Evolutionary conservation across 176 grass and related monocot genomes (phyloP).

Genomic region (Rhynchospora breviuscula): DNA sequence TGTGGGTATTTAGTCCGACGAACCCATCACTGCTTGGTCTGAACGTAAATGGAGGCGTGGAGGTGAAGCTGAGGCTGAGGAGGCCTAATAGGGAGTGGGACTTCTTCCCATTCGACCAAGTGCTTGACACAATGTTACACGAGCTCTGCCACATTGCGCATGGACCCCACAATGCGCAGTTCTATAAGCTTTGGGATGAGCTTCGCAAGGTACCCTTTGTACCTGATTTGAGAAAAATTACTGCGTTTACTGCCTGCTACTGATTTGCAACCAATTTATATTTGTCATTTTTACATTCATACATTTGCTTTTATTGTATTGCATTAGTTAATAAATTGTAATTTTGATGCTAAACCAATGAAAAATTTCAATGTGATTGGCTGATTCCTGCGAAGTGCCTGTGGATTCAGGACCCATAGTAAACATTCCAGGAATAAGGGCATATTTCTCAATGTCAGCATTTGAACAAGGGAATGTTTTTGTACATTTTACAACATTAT

Average conservation of each 20-base stretch:
- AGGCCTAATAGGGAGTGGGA: conserved; percentile 56
- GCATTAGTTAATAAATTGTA: not conserved
- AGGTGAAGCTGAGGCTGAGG: conserved; percentile 88
- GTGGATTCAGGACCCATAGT: not conserved
- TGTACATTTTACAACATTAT: not conserved
- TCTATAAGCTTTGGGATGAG: conserved; percentile 98
- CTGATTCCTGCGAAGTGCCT: not conserved
- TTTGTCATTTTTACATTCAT: not conserved
- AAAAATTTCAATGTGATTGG: not conserved
- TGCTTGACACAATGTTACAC: conserved; percentile 96
- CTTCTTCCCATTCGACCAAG: conserved; percentile 82
- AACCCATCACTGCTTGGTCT: conserved; percentile 81
- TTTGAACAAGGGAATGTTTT: not conserved
- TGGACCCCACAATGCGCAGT: conserved; percentile 67
- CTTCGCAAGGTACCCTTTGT: conserved; percentile 59
- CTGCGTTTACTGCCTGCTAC: not conserved
- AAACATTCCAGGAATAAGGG: not conserved
- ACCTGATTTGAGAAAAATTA: not conserved
- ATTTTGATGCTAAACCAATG: not conserved
- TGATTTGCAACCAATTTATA: not conserved
- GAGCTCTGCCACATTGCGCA: conserved; percentile 73
- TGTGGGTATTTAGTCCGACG: conserved; percentile 37
- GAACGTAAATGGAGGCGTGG: conserved; percentile 55
- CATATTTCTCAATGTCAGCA: not conserved
- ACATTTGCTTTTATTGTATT: not conserved